Conservation (phyloP, 176 grass and related monocot species). For the Bonia amplexicaulis region DNA sequence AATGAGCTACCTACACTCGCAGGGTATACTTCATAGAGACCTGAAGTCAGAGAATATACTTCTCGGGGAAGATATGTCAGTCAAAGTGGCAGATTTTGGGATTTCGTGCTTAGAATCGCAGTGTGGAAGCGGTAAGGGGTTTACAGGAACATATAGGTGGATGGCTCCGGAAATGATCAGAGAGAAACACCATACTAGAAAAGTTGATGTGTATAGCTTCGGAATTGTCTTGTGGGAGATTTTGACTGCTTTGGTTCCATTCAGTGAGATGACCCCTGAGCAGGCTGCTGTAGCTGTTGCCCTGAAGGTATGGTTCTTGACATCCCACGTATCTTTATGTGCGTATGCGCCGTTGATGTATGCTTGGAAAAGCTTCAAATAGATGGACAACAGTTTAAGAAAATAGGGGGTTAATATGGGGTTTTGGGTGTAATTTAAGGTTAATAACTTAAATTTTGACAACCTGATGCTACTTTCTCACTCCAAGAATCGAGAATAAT, state of each 20-base stretch:
- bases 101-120: constrained; percentile 95
- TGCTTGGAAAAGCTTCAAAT: not conserved
- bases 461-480: not conserved
- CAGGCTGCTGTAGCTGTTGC: constrained; percentile 94
- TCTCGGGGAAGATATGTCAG: constrained; percentile 84
- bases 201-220: constrained; percentile 97
- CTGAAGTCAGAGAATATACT: constrained; percentile 98
- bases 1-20: constrained; percentile 90
- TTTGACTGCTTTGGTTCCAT: constrained; percentile 77
- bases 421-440: not conserved
- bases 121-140: constrained; percentile 78
- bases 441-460: not conserved
- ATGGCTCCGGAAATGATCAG: constrained; percentile 99
- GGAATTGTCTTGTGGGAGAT: constrained; percentile 95
- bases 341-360: not conserved
- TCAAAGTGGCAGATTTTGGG: constrained; percentile 96
- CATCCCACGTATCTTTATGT: not conserved
- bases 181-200: constrained; percentile 89
- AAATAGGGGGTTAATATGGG: not conserved
- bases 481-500: not conserved
- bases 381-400: not conserved
- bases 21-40: constrained; percentile 94
- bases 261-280: constrained; percentile 87
- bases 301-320: constrained; percentile 68
- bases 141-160: constrained; percentile 94